Percentiles rank a stretch among this genome's conserved stretches.
Evolutionary conservation across 495 filamentous ascomycete genomes (phyloP).

Genomic region (Hypoxylon fuscum): DNA sequence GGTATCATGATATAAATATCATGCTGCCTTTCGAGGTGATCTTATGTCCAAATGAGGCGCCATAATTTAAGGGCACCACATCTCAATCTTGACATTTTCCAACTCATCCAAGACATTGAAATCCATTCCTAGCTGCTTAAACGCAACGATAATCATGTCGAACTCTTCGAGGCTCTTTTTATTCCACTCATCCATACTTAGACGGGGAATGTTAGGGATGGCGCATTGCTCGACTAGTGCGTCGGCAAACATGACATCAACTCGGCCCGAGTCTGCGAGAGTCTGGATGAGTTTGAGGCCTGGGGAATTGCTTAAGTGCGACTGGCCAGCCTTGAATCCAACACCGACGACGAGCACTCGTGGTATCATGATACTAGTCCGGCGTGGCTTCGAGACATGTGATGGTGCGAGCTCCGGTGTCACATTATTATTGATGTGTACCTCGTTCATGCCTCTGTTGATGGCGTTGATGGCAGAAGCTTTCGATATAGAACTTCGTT

Average conservation of each 20-base stretch:
- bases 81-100: conserved; percentile 34
- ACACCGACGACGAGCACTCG: conserved; percentile 48
- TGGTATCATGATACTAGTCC: conserved; percentile 7
- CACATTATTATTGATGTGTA: conserved; percentile 3
- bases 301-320: conserved; percentile 43
- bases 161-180: conserved; percentile 38
- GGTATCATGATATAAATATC: background rate
- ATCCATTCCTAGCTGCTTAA: conserved; percentile 44
- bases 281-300: conserved; percentile 41
- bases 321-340: conserved; percentile 48
- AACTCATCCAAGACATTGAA: conserved; percentile 40
- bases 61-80: conserved; percentile 38
- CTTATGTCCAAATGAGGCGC: background rate
- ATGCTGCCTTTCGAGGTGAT: no score
- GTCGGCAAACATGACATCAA: conserved; percentile 45
- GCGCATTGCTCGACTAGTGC: conserved; percentile 44
- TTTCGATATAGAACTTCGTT: background rate
- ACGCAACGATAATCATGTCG: conserved; percentile 46
- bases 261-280: conserved; percentile 33
- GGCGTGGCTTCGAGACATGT: background rate
- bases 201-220: conserved; percentile 34
- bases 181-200: conserved; percentile 38
- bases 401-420: background rate
- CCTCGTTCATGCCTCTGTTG: background rate
- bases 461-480: background rate